These are phyloP conservation scores for Eleusine coracana DNA, from an alignment of 176 grass and related monocot species.

Conservation along the genomic window DNA sequence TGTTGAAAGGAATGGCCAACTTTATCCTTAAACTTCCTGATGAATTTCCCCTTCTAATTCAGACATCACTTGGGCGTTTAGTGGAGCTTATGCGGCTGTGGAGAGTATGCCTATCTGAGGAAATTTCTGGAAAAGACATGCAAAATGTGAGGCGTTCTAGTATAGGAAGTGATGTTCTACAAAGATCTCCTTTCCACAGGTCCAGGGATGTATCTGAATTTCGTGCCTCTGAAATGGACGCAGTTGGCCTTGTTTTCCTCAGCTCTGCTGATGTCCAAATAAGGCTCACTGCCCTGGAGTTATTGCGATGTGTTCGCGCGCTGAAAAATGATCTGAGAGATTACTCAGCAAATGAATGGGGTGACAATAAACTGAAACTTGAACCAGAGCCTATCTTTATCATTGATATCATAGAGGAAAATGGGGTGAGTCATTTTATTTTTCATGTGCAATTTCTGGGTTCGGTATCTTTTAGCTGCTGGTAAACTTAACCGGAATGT, in stretches of 20 bases:
- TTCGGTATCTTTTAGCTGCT: slow-evolving; percentile 16
- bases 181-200: slow-evolving; percentile 66
- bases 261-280: slow-evolving; percentile 97
- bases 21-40: slow-evolving; percentile 99
- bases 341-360: slow-evolving; percentile 65
- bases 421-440: slow-evolving; percentile 71
- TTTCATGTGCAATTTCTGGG: slow-evolving; percentile 8
- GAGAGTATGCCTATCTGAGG: slow-evolving; percentile 88
- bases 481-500: slow-evolving; percentile 17
- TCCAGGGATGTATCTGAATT: slow-evolving; percentile 78
- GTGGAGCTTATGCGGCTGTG: slow-evolving; percentile 94
- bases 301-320: slow-evolving; percentile 77
- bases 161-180: slow-evolving; percentile 62
- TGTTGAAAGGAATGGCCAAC: slow-evolving; percentile 96
- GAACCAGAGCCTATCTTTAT: slow-evolving; percentile 95
- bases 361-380: slow-evolving; percentile 73
- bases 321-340: slow-evolving; percentile 92
- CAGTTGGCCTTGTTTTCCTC: slow-evolving; percentile 96
- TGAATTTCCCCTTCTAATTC: slow-evolving; percentile 93
- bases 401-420: slow-evolving; percentile 98
- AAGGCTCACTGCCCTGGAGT: slow-evolving; percentile 91
- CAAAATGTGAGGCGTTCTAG: slow-evolving; percentile 53
- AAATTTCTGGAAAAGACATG: slow-evolving; percentile 65
- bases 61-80: slow-evolving; percentile 81
- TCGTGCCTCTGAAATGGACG: slow-evolving; percentile 86